phyloP scores from a whole-genome alignment of 2,329 filamentous ascomycete genomes.

The Hypoxylon sp. region DNA sequence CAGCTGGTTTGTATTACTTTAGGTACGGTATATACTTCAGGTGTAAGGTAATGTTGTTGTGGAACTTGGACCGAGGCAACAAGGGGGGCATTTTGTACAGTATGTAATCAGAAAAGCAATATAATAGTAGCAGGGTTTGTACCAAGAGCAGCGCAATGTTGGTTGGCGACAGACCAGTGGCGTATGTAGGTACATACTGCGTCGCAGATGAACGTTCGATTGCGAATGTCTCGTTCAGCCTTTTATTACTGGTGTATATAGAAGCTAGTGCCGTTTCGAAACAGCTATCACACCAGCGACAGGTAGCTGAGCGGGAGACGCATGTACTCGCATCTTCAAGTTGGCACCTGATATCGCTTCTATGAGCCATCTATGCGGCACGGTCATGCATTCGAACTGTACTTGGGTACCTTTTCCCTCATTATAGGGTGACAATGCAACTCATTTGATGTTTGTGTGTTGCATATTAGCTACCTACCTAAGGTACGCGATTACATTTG shows the following conservation, averaged over 20 bases:
- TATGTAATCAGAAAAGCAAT: constrained; percentile 37
- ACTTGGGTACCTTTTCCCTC: no score
- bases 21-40: no score
- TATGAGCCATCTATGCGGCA: constrained; percentile 11
- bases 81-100: constrained; percentile 26
- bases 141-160: constrained; percentile 37
- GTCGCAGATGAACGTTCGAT: constrained; percentile 23
- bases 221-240: constrained; percentile 25
- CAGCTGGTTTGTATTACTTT: constrained; percentile 22
- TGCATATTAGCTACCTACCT: no score
- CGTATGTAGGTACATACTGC: constrained; percentile 31
- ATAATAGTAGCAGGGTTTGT: constrained; percentile 41
- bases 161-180: constrained; percentile 36
- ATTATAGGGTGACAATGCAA: constrained; percentile 19
- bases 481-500: background rate
- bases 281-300: constrained; percentile 21
- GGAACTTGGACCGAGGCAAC: constrained; percentile 23
- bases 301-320: constrained; percentile 35
- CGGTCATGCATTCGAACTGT: constrained; percentile 10
- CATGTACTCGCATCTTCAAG: constrained; percentile 45
- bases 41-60: constrained; percentile 33
- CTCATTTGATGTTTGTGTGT: no score
- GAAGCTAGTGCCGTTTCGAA: constrained; percentile 25
- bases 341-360: constrained; percentile 44
- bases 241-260: constrained; percentile 21